Evolutionary conservation across 352 stramenopile genomes (phyloP), one percentile per base, ranked within the genome.

Genomic region (Albugo candida): DNA sequence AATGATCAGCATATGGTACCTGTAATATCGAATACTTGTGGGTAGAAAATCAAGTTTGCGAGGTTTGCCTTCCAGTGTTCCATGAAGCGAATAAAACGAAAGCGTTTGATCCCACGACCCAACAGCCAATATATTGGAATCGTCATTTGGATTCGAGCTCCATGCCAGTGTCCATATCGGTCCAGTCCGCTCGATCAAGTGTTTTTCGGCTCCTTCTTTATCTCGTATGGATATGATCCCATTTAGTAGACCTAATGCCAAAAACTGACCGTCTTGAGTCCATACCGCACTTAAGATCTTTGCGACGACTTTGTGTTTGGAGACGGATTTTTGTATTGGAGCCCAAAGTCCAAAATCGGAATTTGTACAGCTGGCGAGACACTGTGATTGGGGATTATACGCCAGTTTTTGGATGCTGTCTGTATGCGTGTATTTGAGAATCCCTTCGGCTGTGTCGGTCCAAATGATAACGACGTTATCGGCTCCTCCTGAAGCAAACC

Each of bases 401-500:
- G 65, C 65, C 27, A 97, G 64, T 36, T 83, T 79, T 56, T 96
- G 85, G 47, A 97, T 92, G 14, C 70, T 83, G 53, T 94, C 83
- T 55, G 92, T 94, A 76, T 97, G 92, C 34, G 80, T 94, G 66
- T 96, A 97, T 69, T 97, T 97, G 53, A 97, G 74, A 42, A 97
- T 84, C 11, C 85, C 86, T 49, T 97, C 81, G 38, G 80, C 87
- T 48, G 94, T 95, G 54, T 82, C 70, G 19, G 77, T 96, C 92
- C 92, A 97, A 56, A 97, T 96, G 51, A 97, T 96, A n/a, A 97
- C 88, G 34, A 87, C 84, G 52, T 95, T 95, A 65, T 97, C 92
- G 0, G 85, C 81, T 12, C 88, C 91, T 31, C 91, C 88, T 0
- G 81, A 94, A 11, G 83, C 82, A 48, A 97, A 97, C 5, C 81